A percentile compares a stretch with the other conserved stretches of the same genome.
Evolutionary conservation across 2,329 filamentous ascomycete genomes (phyloP).

Genomic region (Aspergillus unguis): DNA sequence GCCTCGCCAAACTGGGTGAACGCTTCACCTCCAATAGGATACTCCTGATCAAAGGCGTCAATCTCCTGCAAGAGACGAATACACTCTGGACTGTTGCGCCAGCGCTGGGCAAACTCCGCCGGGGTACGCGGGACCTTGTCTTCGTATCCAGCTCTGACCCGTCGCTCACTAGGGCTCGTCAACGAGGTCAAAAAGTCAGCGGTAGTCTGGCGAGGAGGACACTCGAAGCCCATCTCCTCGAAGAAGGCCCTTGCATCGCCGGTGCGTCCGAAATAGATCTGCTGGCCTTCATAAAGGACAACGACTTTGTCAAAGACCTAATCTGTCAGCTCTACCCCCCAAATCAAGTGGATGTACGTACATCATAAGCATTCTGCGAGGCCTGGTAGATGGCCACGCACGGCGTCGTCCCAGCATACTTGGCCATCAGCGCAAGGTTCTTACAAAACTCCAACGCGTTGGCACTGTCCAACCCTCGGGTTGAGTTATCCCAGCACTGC

Average conservation of each 20-base stretch:
- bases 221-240: constrained; percentile 65
- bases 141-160: constrained; percentile 60
- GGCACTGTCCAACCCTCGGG: constrained; percentile 51
- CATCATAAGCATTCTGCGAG: constrained; percentile 48
- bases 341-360: constrained; percentile 20
- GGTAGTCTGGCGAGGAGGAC: constrained; percentile 65
- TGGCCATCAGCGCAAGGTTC: constrained; percentile 49
- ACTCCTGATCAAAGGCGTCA: constrained; percentile 41
- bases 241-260: constrained; percentile 63
- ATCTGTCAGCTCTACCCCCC: not conserved
- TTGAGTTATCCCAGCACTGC: constrained; percentile 49
- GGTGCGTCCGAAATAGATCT: constrained; percentile 72
- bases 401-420: constrained; percentile 49
- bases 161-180: constrained; percentile 62
- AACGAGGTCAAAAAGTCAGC: constrained; percentile 70
- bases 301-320: constrained; percentile 70
- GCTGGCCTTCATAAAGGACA: constrained; percentile 69
- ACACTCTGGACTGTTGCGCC: constrained; percentile 54
- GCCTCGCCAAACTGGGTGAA: constrained; percentile 41
- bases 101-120: constrained; percentile 62
- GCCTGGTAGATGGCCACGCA: constrained; percentile 57
- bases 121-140: constrained; percentile 63
- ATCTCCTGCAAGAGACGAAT: constrained; percentile 42
- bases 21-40: constrained; percentile 42
- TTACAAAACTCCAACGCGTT: constrained; percentile 58